These are phyloP conservation scores for Fusarium solani-melongenae DNA, from an alignment of 2,329 filamentous ascomycete species.

Conservation along the genomic window DNA sequence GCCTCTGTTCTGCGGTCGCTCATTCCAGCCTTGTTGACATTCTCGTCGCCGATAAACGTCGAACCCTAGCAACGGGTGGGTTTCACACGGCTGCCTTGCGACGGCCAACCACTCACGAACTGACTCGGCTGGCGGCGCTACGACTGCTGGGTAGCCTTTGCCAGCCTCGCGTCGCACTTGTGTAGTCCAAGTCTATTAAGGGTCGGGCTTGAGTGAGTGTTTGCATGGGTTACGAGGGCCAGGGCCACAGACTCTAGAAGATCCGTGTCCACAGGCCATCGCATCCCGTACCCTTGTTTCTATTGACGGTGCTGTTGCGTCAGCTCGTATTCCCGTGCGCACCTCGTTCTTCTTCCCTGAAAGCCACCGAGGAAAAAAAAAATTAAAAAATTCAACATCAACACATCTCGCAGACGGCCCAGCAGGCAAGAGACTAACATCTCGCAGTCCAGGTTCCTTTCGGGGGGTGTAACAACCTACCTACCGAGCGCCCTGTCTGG, in stretches of 20 bases:
- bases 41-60: constrained; percentile 6
- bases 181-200: constrained; percentile 29
- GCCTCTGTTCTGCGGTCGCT: constrained; percentile 10
- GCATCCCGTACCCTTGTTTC: constrained; percentile 21
- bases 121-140: constrained; percentile 24
- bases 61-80: constrained; percentile 33
- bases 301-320: constrained; percentile 33
- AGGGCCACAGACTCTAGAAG: constrained; percentile 24
- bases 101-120: constrained; percentile 19
- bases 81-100: constrained; percentile 26
- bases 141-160: constrained; percentile 25
- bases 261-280: constrained; percentile 22
- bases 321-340: constrained; percentile 43
- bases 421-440: constrained; percentile 17
- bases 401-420: not conserved
- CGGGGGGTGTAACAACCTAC: constrained; percentile 39
- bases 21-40: constrained; percentile 41
- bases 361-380: too few relatives aligned
- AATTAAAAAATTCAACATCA: not conserved
- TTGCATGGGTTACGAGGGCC: constrained; percentile 24
- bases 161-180: constrained; percentile 40
- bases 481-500: constrained; percentile 37
- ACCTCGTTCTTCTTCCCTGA: constrained; percentile 4
- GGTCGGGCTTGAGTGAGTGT: constrained; percentile 28
- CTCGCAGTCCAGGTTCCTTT: constrained; percentile 3